These are phyloP conservation scores for Tetraselmis chui DNA, from an alignment of 139 green algal species.

Conservation along the genomic window DNA sequence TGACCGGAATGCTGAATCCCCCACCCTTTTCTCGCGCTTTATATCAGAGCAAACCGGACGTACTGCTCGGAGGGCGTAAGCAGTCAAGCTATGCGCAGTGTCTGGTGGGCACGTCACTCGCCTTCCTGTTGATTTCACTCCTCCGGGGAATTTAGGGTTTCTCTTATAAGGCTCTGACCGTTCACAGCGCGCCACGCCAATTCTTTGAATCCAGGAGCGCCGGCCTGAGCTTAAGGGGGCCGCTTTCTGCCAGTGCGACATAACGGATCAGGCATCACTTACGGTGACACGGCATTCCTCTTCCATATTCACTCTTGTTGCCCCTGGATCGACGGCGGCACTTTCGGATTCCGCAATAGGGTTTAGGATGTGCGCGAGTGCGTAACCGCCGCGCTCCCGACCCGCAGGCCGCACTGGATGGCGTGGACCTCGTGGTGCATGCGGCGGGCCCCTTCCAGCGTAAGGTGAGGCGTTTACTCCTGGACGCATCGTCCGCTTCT, in stretches of 20 bases:
- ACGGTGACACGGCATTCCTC: not conserved
- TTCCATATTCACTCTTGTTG: too few species aligned
- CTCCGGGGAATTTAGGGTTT: not conserved
- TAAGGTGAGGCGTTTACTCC: conserved; percentile 34
- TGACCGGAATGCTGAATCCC: too few species aligned
- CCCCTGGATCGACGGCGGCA: too few species aligned
- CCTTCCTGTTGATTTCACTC: too few species aligned
- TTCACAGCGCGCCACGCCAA: not conserved
- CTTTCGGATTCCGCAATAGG: not conserved
- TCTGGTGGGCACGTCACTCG: not conserved
- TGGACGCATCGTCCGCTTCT: too few species aligned
- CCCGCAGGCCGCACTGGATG: conserved; percentile 2
- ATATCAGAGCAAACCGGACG: not conserved
- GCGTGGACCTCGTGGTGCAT: conserved; percentile 74
- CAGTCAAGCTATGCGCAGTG: not conserved
- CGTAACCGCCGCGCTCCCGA: too few species aligned
- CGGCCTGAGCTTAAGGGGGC: conserved; percentile 48
- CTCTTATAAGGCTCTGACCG: too few species aligned
- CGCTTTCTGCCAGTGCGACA: conserved; percentile 24
- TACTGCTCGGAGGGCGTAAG: not conserved
- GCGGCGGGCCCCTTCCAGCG: conserved; percentile 91
- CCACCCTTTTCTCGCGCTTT: too few species aligned
- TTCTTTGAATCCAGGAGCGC: conserved; percentile 5
- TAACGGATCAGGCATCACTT: not conserved
- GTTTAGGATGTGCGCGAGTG: not conserved